A percentile compares a stretch with the other conserved stretches of the same genome.
These are phyloP conservation scores for Fusarium equiseti DNA, from an alignment of 2,329 filamentous ascomycete genomes.

Conservation along the genomic window DNA sequence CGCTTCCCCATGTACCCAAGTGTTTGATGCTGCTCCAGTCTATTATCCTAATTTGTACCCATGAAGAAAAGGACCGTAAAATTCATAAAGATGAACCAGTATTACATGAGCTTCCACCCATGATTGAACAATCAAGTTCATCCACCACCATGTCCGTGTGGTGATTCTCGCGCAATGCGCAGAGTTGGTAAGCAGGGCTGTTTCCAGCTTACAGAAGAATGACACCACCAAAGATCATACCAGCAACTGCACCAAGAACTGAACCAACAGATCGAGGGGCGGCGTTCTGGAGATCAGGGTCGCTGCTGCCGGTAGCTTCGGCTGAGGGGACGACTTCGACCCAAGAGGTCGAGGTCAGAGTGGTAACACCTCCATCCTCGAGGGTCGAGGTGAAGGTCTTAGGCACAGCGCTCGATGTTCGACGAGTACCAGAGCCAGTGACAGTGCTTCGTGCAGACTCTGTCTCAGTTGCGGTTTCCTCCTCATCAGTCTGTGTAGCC, in stretches of 20 bases:
- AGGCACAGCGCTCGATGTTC: constrained; percentile 53
- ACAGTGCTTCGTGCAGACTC: constrained; percentile 48
- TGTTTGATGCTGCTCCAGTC: constrained; percentile 41
- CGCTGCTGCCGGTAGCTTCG: constrained; percentile 44
- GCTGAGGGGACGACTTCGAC: constrained; percentile 58
- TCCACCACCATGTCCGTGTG: constrained; percentile 12
- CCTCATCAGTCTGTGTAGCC: constrained; percentile 38
- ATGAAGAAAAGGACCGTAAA: constrained; percentile 45
- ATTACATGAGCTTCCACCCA: constrained; percentile 8
- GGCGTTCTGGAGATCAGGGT: constrained; percentile 55
- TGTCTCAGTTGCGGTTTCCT: constrained; percentile 36
- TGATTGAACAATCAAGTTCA: neutral
- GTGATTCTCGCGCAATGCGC: neutral
- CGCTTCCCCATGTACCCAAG: constrained; percentile 35
- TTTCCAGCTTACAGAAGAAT: constrained; percentile 45
- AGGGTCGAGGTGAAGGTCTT: constrained; percentile 61
- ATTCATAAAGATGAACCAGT: constrained; percentile 41
- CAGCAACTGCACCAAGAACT: constrained; percentile 46
- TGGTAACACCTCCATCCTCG: constrained; percentile 58
- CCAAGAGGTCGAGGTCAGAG: constrained; percentile 63
- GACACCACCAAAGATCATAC: constrained; percentile 47
- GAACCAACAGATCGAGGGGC: constrained; percentile 46
- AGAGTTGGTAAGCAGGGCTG: neutral
- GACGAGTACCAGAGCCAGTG: constrained; percentile 50
- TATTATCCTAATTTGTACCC: constrained; percentile 40